Base-by-base conservation (phyloP, 2,329 filamentous ascomycete genomes). In the Monosporascus sp. region DNA sequence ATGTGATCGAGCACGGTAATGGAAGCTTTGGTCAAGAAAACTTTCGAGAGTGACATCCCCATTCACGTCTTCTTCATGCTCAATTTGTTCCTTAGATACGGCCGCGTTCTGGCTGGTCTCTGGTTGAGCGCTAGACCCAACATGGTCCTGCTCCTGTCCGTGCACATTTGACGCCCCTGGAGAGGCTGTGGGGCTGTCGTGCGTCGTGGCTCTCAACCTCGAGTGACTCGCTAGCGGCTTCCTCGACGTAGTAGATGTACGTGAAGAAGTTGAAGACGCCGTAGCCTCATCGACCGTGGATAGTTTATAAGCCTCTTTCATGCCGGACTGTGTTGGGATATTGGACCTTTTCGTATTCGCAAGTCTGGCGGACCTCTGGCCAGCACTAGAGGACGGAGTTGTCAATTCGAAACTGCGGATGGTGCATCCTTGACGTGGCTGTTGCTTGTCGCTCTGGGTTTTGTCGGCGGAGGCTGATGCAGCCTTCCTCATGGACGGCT, bases 21-120 rank as follows among this genome's bases (percentile, higher is more conserved):
- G 58, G 48, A 68, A 68, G 48, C 65, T 68, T 20, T 62, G 48
- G 44, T 68, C 66, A n/a, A 57, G 27, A 43, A 52, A 58, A 51
- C 59, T 62, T 44, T 66, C 54, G 41, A 66, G 62, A 38, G 38
- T 52, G 20, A 27, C 46, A 37, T 55, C 52, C 24, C 54, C 55
- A 48, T 60, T 53, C 35, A 9, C 9, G 37, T 52, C 49, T 43
- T 50, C 47, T n/a, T n/a, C 27, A 8, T 11, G 14, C 19, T 37
- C 9, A 6, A 14, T 24, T 40, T 16, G 11, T 19, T 26, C 17
- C 11, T 14, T 19, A 37, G n/a, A 14, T 38, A 8, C 20, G 16
- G n/a, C 14, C 7, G 16, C 43, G 43, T 7, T 27, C n/a, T 46
- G 22, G n/a, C 5, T 24, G 3, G 24, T 27, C 43, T 46, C 14